Base-by-base conservation (phyloP, 805 yeast genomes). In the Candida silvicultrix region DNA sequence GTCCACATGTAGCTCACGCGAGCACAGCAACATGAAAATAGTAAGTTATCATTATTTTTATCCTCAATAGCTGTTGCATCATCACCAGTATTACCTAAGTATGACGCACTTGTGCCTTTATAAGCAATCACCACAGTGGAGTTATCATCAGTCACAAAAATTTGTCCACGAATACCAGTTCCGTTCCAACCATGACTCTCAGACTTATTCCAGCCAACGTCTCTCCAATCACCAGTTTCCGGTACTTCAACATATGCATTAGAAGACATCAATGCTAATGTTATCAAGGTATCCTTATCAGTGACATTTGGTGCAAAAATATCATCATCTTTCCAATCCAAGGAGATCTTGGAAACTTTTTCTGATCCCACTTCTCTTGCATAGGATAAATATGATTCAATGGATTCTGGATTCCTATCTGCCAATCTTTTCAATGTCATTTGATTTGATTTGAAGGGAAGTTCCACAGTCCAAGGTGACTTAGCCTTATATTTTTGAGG, bases 1-100 rank as follows among this genome's bases (percentile, higher is more conserved):
- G 84, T 80, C 99, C 98, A 94, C 65, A 88, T 66, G 53, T 89
- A 89, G 35, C 94, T 79, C 1, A 92, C 84, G 35, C 97, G 74
- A 0, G 96, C 98, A 67, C 99, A 94, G 63, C 99, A 94, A 64
- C 99, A 94, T 11, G 95, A 86, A 62, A 94, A 94, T 32, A 94
- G 66, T 47, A 92, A 60, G 58, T 94, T 94, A 62, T 94, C 98
- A 62, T 92, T 94, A 25, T 74, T 64, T 63, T 87, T 89, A 62
- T 94, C 99, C 48, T 79, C 81, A 0, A 74, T 78, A 0, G 85
- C 83, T 0, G 98, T 92, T 43, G 85, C 96, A 14, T 88, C 96
- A 48, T 80, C 81, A 0, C 87, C 85, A 0, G 97, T 84, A 19
- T 88, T 95, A 1, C 78, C 77, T 12, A 83, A 58, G 4, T 83